Base-by-base conservation (phyloP, 2,329 filamentous ascomycete genomes). In the Gyromitra esculenta region DNA sequence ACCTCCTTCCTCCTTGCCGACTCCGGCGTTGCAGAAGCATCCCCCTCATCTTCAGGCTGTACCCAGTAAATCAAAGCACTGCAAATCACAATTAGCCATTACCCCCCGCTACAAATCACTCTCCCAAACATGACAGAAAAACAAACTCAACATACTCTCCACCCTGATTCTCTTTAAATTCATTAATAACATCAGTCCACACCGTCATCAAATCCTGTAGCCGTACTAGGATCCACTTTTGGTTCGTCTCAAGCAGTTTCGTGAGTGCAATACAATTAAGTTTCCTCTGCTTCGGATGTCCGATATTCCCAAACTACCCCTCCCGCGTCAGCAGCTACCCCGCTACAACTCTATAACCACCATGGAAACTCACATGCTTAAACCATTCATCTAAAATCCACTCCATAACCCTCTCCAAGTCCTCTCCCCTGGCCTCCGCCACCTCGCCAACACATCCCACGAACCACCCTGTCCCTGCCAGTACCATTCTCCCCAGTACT, bases 401-500 rank as follows among this genome's bases (percentile, higher is more conserved):
- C 25, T 82, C 81, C 81, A 85, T 83, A 9, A 82, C 82, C 35
- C 80, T 81, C 70, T 83, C 83, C 43, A 73, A 74, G 11, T 62
- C 65, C n/a, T 74, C 59, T 6, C 66, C 79, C 25, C 68, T 57
- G 48, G 62, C 82, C 80, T 74, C 76, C 9, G 67, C 77, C 52
- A 81, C 78, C 0, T 79, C 79, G 5, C 71, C 65, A 52, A 81
- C 69, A 9, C 79, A 72, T 18, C 88, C 86, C 3, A 90, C 85
- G 79, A 97, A 91, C 1, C 92, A 85, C 1, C 84, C 84, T 0
- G 94, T 92, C 48, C 91, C 91, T 0, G 90, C 90, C 1, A 97
- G 85, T 0, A 91, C 89, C 15, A 98, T 87, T 0, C 94, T 91
- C 1, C 93, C 91, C 1, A 99, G 86, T 1, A 98, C 89, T 3